Conservation (phyloP, 768 basidiomycete genomes). For the Exidia glandulosa region DNA sequence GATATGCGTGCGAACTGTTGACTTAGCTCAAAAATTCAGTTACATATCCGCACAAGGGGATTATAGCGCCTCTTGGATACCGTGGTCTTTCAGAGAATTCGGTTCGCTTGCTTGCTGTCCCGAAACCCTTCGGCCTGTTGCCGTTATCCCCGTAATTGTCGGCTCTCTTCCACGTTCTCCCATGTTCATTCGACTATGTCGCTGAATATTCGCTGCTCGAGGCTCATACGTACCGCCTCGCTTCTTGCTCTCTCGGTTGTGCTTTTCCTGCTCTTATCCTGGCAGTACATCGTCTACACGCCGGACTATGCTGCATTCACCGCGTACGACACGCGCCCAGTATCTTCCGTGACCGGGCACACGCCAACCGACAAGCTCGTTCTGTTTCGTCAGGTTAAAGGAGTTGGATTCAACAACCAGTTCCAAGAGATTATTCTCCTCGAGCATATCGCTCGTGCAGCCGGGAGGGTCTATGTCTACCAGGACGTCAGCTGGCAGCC, state of each 20-base stretch:
- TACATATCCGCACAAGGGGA: too few species aligned
- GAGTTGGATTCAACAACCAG: constrained; percentile 4
- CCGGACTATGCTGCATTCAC: not conserved
- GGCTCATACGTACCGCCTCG: not conserved
- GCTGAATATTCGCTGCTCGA: not conserved
- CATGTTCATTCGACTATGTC: too few species aligned
- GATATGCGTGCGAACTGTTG: too few species aligned
- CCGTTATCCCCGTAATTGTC: too few species aligned
- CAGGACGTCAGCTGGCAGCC: constrained; percentile 2
- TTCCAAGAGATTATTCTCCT: constrained; percentile 1
- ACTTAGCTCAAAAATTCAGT: too few species aligned
- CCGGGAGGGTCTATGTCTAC: constrained; percentile 2
- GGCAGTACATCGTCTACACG: not conserved
- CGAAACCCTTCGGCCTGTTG: too few species aligned
- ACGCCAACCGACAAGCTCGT: not conserved
- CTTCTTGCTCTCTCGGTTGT: not conserved
- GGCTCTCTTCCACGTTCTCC: too few species aligned
- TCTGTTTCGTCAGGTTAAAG: not conserved
- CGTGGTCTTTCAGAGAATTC: too few species aligned
- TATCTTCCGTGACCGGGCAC: not conserved
- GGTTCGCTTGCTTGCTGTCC: too few species aligned
- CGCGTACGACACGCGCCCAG: not conserved
- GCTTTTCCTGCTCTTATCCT: not conserved
- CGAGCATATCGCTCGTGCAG: not conserved
- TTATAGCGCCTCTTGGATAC: too few species aligned